A percentile compares a stretch with the other conserved stretches of the same genome.
These are phyloP conservation scores for Francoa sonchifolia DNA, from an alignment of 441 rosid species.

Conservation along the genomic window DNA sequence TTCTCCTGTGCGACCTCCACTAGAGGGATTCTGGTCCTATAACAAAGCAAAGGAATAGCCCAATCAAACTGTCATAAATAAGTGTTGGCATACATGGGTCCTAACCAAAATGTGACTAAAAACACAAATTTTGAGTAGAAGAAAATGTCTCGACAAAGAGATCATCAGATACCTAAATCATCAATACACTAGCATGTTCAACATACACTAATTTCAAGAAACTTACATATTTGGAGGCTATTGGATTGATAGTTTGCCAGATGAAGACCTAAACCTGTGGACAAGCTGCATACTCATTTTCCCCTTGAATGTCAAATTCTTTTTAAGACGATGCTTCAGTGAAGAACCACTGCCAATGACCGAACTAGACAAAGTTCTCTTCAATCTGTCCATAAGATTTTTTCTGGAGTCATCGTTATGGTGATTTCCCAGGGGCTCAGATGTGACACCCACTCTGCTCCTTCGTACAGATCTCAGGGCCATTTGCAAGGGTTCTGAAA, in stretches of 20 bases:
- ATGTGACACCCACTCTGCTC: constrained; percentile 30
- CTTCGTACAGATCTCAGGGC: constrained; percentile 53
- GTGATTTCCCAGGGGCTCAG: constrained; percentile 26
- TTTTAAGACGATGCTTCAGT: constrained; percentile 30
- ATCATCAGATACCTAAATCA: constrained; percentile 11
- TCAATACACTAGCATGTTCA: too few species aligned
- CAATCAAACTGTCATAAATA: too few species aligned
- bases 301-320: constrained; percentile 31
- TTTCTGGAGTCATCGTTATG: constrained; percentile 19
- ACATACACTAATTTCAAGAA: constrained; percentile 14
- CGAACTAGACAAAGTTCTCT: constrained; percentile 24
- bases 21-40: too few species aligned
- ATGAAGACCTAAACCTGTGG: constrained; percentile 24
- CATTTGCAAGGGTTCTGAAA: constrained; percentile 54
- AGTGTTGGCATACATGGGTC: constrained; percentile 14
- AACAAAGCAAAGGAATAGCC: too few species aligned
- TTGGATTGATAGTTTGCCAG: constrained; percentile 17
- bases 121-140: constrained; percentile 6
- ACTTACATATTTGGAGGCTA: constrained; percentile 16
- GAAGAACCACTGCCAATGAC: constrained; percentile 23
- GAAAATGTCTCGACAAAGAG: constrained; percentile 7
- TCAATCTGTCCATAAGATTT: constrained; percentile 24
- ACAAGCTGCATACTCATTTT: constrained; percentile 23
- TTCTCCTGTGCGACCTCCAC: too few species aligned
- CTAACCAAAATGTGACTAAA: constrained; percentile 5